Evolutionary conservation across 306 rosid genomes (phyloP).

Genomic region (Casuarina cunninghamiana): DNA sequence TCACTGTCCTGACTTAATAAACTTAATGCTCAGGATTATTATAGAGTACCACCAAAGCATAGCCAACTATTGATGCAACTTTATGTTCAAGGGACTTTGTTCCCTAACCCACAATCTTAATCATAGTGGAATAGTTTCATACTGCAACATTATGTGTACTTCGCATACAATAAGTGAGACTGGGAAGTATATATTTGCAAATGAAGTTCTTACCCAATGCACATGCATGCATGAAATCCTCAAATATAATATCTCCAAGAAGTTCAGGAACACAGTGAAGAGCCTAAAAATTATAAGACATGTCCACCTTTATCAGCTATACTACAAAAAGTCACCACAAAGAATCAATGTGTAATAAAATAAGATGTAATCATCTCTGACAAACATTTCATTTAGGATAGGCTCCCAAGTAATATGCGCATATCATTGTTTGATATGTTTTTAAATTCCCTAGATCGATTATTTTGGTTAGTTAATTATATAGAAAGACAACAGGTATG

Average conservation of each 20-base stretch:
- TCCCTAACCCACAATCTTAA: neutral
- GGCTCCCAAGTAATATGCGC: neutral
- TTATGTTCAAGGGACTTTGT: neutral
- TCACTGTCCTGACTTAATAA: neutral
- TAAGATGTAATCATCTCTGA: neutral
- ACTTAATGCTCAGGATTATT: neutral
- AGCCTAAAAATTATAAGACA: conserved; percentile 47
- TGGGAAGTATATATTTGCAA: conserved; percentile 10
- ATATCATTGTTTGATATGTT: neutral
- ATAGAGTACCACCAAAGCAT: neutral
- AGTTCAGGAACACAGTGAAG: conserved; percentile 34
- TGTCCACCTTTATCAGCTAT: conserved; percentile 17
- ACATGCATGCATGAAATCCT: conserved; percentile 69
- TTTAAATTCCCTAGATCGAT: neutral
- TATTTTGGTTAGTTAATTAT: neutral
- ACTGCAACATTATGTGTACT: neutral
- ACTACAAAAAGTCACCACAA: neutral
- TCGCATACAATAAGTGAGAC: neutral
- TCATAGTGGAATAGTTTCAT: neutral
- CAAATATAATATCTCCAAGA: conserved; percentile 38
- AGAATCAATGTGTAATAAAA: neutral
- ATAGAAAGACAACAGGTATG: neutral
- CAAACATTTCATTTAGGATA: neutral
- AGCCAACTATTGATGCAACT: neutral
- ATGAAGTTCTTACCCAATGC: conserved; percentile 52